These are phyloP conservation scores for Pyrenula massariospora DNA, from an alignment of 495 filamentous ascomycete genomes.

Conservation along the genomic window DNA sequence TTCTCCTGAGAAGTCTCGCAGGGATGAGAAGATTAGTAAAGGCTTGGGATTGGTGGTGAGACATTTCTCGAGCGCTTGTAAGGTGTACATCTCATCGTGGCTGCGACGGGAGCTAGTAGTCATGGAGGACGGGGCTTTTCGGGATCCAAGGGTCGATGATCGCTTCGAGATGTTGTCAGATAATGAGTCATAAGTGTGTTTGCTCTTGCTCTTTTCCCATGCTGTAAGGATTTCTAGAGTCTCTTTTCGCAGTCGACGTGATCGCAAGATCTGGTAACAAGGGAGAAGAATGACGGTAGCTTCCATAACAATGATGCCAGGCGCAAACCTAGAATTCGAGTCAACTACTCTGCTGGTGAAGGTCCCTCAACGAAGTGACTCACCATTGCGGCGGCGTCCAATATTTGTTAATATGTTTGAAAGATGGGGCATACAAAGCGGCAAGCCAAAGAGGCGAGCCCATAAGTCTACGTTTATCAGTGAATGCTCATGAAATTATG, in stretches of 20 bases:
- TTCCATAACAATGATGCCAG: conserved; percentile 41
- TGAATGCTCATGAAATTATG: neutral
- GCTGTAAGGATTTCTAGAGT: conserved; percentile 24
- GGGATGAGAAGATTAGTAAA: conserved; percentile 47
- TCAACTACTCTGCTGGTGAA: no score
- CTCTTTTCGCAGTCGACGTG: conserved; percentile 30
- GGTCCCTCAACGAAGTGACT: no score
- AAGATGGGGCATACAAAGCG: conserved; percentile 43
- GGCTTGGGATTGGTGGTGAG: conserved; percentile 40
- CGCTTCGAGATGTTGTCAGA: neutral
- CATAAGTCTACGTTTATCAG: conserved; percentile 33
- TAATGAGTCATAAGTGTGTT: conserved; percentile 5
- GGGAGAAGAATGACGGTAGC: conserved; percentile 42
- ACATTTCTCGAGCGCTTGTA: conserved; percentile 47
- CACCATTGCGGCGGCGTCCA: conserved; percentile 48
- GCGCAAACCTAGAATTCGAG: conserved; percentile 35
- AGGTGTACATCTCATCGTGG: conserved; percentile 34
- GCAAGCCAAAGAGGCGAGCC: conserved; percentile 58
- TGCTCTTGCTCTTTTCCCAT: conserved; percentile 19
- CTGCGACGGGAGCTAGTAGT: conserved; percentile 22
- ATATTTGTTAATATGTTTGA: conserved; percentile 40
- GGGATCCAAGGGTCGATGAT: neutral
- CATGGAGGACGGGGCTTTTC: conserved; percentile 8
- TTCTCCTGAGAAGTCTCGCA: conserved; percentile 53
- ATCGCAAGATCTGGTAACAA: conserved; percentile 40